A percentile compares a stretch with the other conserved stretches of the same genome.
These are phyloP conservation scores for Ophiocytium majus DNA, from an alignment of 352 stramenopile genomes.

Conservation along the genomic window DNA sequence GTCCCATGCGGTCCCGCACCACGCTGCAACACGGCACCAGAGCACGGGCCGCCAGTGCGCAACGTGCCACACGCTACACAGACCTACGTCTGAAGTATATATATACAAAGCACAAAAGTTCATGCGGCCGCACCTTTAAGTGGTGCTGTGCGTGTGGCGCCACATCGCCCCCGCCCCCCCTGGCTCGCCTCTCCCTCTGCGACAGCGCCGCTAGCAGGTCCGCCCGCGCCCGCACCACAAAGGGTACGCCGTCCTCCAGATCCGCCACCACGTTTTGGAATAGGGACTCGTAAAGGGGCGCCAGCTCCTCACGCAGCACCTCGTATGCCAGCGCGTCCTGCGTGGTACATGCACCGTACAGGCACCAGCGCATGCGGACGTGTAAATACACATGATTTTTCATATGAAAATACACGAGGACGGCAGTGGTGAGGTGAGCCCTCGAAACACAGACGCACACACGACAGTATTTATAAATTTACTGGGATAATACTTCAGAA, in stretches of 20 bases:
- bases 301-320: slow-evolving; percentile 42
- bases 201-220: slow-evolving; percentile 31
- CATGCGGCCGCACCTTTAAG: slow-evolving; percentile 4
- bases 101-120: slow-evolving; percentile 22
- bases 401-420: too few species aligned
- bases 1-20: too few species aligned
- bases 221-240: slow-evolving; percentile 40
- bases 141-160: neutral
- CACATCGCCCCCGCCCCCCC: neutral
- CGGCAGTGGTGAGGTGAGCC: too few species aligned
- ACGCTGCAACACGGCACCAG: too few species aligned
- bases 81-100: slow-evolving; percentile 3
- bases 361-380: neutral
- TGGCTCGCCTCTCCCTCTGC: neutral
- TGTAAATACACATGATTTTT: too few species aligned
- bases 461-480: too few species aligned
- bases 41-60: too few species aligned
- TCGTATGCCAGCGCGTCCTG: slow-evolving; percentile 43
- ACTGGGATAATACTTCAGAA: too few species aligned
- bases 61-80: neutral
- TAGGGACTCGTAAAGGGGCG: slow-evolving; percentile 42
- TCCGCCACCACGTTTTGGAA: slow-evolving; percentile 46
- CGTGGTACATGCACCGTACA: neutral
- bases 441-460: too few species aligned
- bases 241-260: slow-evolving; percentile 41